Evolutionary conservation across 2,329 filamentous ascomycete genomes (phyloP), one percentile per base, ranked within the genome.

Genomic region (Aschersonia sp.): DNA sequence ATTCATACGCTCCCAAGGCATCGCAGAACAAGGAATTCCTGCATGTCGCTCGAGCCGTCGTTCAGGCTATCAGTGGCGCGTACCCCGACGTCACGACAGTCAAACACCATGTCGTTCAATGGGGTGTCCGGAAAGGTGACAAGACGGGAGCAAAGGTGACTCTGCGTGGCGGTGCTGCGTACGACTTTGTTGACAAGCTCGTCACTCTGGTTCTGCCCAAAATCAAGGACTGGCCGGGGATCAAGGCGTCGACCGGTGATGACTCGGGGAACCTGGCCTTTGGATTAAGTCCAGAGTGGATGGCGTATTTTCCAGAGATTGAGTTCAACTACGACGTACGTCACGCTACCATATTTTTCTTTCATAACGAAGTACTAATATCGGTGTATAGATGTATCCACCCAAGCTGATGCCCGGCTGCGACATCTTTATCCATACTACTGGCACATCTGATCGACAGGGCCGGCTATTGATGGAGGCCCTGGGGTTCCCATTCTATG

Each of bases 301-400:
- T 95, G 57, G 79, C 83, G 45, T 70, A 86, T 54, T 98, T 97
- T 68, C 92, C 92, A 0, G 92, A 98, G 69, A 78, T 98, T 43
- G 89, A 95, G 66, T 79, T 87, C 57, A 95, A 95, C 70, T 95
- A 92, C 61, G 87, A 94, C 67, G 87, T 94, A 68, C 75, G 85
- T 22, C 22, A 22, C 4, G 22, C 22, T 22, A 3, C 22, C 22
- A 22, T 22, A 76, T 5, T 6, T 47, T 48, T 32, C 30, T 5
- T 30, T n/a, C 35, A 37, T 37, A 3, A 37, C 35, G 12, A 6
- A 30, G 37, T 37, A 12, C 46, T 60, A 50, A 58, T 43, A 8
- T 2, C 32, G 41, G 7, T 7, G 6, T 32, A 42, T 44, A 79
- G 73, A 74, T 79, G 67, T 80, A 78, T 57, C 76, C 75, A 43